These are phyloP conservation scores for Penicillium palitans DNA, from an alignment of 2,329 filamentous ascomycete genomes.

Conservation along the genomic window DNA sequence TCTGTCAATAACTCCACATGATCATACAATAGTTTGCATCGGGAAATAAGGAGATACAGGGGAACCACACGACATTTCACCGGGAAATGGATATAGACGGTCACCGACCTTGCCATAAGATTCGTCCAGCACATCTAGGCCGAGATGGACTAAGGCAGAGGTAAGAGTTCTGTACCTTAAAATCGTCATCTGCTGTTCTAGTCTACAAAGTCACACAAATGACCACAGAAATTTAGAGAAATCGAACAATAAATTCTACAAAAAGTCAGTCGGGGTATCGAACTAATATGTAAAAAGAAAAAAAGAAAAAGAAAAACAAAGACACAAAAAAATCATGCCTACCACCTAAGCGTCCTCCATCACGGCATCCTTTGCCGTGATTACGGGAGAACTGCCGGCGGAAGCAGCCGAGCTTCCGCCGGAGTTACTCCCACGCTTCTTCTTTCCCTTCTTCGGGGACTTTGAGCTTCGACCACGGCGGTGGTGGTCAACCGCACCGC, in stretches of 20 bases:
- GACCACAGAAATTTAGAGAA: not conserved
- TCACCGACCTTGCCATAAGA: no score
- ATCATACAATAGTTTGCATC: no score
- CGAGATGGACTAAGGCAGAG: no score
- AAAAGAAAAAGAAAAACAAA: not conserved
- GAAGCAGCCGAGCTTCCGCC: not conserved
- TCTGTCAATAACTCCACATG: no score
- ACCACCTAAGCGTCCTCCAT: not conserved
- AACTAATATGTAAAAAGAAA: not conserved
- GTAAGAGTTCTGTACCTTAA: not conserved
- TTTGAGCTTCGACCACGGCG: not conserved
- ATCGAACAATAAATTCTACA: not conserved
- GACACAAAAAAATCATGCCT: not conserved
- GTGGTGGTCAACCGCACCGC: not conserved
- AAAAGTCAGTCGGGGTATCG: not conserved
- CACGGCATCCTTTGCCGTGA: not conserved
- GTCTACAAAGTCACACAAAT: not conserved
- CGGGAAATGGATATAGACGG: no score
- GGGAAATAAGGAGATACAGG: no score
- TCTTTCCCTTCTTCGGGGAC: slow-evolving; percentile 4
- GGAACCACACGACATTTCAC: no score
- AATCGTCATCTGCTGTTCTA: not conserved
- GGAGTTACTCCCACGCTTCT: not conserved
- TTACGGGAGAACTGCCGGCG: not conserved
- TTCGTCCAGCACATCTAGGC: no score